Base-by-base conservation (phyloP, 805 yeast species). In the Nakazawaea anatomiae region DNA sequence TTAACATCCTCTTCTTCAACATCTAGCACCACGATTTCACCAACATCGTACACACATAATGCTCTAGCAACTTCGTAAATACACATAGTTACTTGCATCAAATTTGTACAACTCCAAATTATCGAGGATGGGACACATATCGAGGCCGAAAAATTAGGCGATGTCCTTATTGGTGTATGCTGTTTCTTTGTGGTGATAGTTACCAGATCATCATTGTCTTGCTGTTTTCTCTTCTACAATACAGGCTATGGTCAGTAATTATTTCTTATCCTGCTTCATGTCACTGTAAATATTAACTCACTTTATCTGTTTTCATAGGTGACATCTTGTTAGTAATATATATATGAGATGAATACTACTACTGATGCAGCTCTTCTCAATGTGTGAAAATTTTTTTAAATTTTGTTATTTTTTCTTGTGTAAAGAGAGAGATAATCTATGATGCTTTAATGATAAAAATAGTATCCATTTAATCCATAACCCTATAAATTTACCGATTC, bases 41-140 rank as follows among this genome's bases (percentile, higher is more conserved):
- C 77, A 5, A 88, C 89, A 49, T 81, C 77, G 64, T 75, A 89
- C 1, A 80, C 71, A 31, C 87, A 79, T 4, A 89, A 85, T 2
- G 83, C 80, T 59, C 85, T 80, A 10, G 96, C 91, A 12, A 91
- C 74, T 64, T 89, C 95, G 59, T 90, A 87, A 1, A 87, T 82
- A 1, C 81, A 73, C 52, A 78, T 72, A 0, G 96, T 89, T 11
- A 81, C 82, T 62, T 89, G 96, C 54, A 84, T 84, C 46, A 88
- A 68, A 56, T 83, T 84, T 58, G 82, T 78, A 5, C 78, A 60
- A 1, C 56, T 54, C 1, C 79, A 72, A 10, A 89, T 75, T 14
- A 83, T 71, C 1, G 83, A 74, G 1, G 92, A 80, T 1, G 96
- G 95, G 35, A 89, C 74, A 61, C 96, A 88, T 2, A 89, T 58